phyloP scores from a whole-genome alignment of 352 stramenopile genomes.

The Pythium myriotylum region DNA sequence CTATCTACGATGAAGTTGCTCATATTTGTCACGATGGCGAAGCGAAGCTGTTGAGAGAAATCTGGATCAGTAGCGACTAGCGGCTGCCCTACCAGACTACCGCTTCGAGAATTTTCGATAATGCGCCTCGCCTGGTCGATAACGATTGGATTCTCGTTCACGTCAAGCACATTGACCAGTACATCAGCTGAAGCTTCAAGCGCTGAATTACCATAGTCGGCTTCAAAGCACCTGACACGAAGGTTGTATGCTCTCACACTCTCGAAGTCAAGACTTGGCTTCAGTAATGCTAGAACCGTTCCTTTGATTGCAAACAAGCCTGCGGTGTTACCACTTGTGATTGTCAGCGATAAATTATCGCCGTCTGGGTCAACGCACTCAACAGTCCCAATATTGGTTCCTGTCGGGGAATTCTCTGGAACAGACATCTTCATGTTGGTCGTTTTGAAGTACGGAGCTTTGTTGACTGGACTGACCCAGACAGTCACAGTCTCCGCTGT shows the following conservation, averaged over 20 bases:
- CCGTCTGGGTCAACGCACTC: constrained; percentile 22
- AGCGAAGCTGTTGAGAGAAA: constrained; percentile 22
- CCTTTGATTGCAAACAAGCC: constrained; percentile 26
- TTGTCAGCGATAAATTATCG: constrained; percentile 16
- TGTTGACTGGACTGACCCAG: constrained; percentile 27
- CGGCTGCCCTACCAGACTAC: constrained; percentile 6
- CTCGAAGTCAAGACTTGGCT: constrained; percentile 28
- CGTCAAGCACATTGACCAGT: constrained; percentile 27
- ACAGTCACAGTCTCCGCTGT: constrained; percentile 14
- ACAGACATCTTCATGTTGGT: constrained; percentile 4
- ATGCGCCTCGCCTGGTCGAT: constrained; percentile 20
- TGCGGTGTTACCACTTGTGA: constrained; percentile 15
- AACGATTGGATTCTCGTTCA: constrained; percentile 32
- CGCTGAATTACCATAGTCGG: neutral
- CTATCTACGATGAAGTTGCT: constrained; percentile 30
- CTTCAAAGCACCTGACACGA: constrained; percentile 22
- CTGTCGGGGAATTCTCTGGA: constrained; percentile 21
- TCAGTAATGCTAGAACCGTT: constrained; percentile 10
- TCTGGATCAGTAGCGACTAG: constrained; percentile 30
- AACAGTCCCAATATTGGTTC: constrained; percentile 9
- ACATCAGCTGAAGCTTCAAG: constrained; percentile 12
- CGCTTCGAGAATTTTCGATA: constrained; percentile 27
- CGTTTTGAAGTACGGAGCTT: constrained; percentile 25
- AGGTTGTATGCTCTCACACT: constrained; percentile 10
- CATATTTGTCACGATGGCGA: constrained; percentile 26